phyloP scores from a whole-genome alignment of 176 grass and related monocot species.

The Oryza rufipogon region DNA sequence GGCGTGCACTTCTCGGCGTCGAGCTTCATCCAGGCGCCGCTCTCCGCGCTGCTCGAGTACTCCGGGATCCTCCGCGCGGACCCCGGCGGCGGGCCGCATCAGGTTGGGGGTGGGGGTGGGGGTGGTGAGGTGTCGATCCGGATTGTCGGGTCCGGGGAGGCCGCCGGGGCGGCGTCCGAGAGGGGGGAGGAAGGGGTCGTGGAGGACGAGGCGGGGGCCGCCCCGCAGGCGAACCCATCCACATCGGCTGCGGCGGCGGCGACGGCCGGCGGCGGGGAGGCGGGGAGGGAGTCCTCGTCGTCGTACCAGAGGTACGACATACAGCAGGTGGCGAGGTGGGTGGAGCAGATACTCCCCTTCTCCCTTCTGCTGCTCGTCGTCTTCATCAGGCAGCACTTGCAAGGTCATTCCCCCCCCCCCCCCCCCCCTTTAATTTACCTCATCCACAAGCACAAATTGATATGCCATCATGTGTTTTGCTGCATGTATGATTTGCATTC shows the following conservation, averaged over 20 bases:
- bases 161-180: conserved; percentile 42
- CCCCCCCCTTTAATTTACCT: background rate
- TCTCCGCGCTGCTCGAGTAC: conserved; percentile 85
- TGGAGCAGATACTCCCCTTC: conserved; percentile 97
- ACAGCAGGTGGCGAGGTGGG: conserved; percentile 96
- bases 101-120: conserved; percentile 43
- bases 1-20: conserved; percentile 85
- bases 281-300: conserved; percentile 44
- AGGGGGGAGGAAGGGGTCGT: conserved; percentile 40
- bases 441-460: background rate
- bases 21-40: conserved; percentile 87
- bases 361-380: conserved; percentile 92
- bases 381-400: conserved; percentile 97
- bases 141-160: conserved; percentile 72
- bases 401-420: conserved; percentile 49
- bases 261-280: conserved; percentile 1
- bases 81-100: conserved; percentile 28
- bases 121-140: conserved; percentile 85
- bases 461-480: background rate
- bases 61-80: conserved; percentile 80
- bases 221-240: background rate
- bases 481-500: background rate
- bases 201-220: conserved; percentile 33
- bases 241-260: background rate
- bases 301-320: conserved; percentile 95